phyloP scores from a whole-genome alignment of 768 basidiomycete genomes.

The Rhodotorula taiwanensis region DNA sequence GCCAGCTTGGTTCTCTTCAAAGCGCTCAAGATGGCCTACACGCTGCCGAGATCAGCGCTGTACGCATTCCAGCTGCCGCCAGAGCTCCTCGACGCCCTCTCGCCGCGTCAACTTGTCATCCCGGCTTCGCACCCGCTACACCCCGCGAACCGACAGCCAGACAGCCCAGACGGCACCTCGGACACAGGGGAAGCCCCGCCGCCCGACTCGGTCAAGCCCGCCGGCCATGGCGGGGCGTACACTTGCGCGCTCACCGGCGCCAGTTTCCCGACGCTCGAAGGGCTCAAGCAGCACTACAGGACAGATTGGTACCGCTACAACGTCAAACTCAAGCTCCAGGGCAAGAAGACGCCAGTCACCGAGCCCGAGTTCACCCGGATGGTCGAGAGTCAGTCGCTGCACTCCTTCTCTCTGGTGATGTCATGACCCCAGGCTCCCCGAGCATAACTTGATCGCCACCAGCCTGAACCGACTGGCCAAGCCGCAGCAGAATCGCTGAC shows the following conservation, averaged over 20 bases:
- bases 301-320: conserved; percentile 99
- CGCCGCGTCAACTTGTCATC: conserved; percentile 29
- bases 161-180: background rate
- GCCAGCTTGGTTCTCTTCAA: background rate
- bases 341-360: conserved; percentile 55
- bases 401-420: background rate
- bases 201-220: background rate
- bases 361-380: conserved; percentile 68
- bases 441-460: no score
- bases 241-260: conserved; percentile 47
- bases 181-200: background rate
- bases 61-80: conserved; percentile 33
- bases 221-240: conserved; percentile 11
- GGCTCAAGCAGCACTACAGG: conserved; percentile 77
- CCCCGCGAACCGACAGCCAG: conserved; percentile 14
- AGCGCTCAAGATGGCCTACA: background rate
- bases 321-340: conserved; percentile 61
- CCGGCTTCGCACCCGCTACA: conserved; percentile 29
- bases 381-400: conserved; percentile 86
- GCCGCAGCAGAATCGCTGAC: no score
- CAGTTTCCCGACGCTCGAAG: conserved; percentile 64
- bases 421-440: no score
- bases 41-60: conserved; percentile 9
- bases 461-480: no score
- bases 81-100: conserved; percentile 11